These are phyloP conservation scores for Acephala macrosclerotiorum DNA, from an alignment of 2,329 filamentous ascomycete genomes.

Conservation along the genomic window DNA sequence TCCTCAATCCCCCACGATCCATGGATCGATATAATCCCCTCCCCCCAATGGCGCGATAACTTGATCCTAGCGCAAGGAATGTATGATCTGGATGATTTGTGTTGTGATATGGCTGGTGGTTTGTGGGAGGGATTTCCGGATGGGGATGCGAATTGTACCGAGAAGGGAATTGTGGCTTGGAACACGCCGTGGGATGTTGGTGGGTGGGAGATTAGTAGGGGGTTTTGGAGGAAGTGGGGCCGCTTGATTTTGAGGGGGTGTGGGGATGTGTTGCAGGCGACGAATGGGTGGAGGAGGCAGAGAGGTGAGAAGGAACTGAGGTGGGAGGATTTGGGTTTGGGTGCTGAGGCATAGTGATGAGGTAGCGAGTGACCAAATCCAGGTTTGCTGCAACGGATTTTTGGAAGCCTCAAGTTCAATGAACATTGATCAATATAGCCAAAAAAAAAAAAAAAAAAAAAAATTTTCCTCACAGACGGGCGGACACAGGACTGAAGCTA, in stretches of 20 bases:
- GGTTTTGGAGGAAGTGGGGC: constrained; percentile 46
- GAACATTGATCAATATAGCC: no score
- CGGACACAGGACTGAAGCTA: no score
- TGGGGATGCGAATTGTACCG: not conserved
- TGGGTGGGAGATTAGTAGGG: constrained; percentile 49
- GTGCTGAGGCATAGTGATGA: not conserved
- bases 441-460: no score
- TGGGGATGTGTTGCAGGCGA: constrained; percentile 44
- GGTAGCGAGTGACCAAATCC: not conserved
- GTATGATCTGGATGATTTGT: constrained; percentile 35
- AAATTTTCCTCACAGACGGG: no score
- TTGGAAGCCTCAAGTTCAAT: no score
- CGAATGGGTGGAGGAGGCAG: constrained; percentile 45
- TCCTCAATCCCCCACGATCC: constrained; percentile 43
- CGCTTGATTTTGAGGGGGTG: constrained; percentile 45
- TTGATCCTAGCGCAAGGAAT: constrained; percentile 35
- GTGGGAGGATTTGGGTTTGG: not conserved
- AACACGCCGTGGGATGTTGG: constrained; percentile 44
- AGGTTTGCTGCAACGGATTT: no score
- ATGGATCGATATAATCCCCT: constrained; percentile 48
- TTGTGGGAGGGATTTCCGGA: constrained; percentile 28
- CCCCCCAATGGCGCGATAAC: constrained; percentile 46
- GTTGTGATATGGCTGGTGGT: constrained; percentile 31
- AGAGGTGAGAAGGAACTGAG: constrained; percentile 42
- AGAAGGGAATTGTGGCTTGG: constrained; percentile 48